These are phyloP conservation scores for Filobasidium uniguttulatum DNA, from an alignment of 1,284 basidiomycete species.

Conservation along the genomic window DNA sequence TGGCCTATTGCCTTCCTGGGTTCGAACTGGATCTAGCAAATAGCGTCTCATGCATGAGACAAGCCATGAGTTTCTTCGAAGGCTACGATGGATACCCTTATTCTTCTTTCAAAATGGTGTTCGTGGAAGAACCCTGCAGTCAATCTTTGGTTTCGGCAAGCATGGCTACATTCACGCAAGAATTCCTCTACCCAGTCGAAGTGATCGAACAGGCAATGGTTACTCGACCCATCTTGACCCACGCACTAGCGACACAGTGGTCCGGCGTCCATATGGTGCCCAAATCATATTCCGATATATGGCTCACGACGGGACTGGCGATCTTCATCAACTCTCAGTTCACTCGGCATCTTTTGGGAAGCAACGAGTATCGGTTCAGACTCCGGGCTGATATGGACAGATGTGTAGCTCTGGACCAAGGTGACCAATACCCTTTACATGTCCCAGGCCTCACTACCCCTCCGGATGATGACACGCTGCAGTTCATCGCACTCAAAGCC, in stretches of 20 bases:
- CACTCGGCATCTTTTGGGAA: constrained; percentile 74
- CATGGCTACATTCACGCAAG: constrained; percentile 63
- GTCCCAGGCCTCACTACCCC: constrained; percentile 74
- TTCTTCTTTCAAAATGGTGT: constrained; percentile 87
- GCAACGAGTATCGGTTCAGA: constrained; percentile 93
- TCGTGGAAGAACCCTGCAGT: constrained; percentile 73
- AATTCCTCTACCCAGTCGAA: constrained; percentile 73
- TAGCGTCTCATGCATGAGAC: constrained; percentile 62
- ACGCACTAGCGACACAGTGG: constrained; percentile 92
- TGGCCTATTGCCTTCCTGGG: constrained; percentile 86
- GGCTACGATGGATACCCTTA: constrained; percentile 97
- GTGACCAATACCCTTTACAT: constrained; percentile 83
- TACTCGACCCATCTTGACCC: constrained; percentile 69
- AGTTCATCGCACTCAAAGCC: constrained; percentile 89
- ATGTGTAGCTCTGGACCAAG: constrained; percentile 76
- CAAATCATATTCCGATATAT: constrained; percentile 85
- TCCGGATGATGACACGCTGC: constrained; percentile 57
- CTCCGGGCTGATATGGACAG: constrained; percentile 94
- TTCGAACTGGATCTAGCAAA: constrained; percentile 52
- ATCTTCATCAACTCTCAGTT: constrained; percentile 84
- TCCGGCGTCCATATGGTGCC: constrained; percentile 92
- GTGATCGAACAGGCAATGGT: constrained; percentile 91
- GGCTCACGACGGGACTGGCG: constrained; percentile 88
- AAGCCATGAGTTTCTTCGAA: constrained; percentile 75
- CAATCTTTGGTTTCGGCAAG: constrained; percentile 74